Evolutionary conservation across 805 yeast species (phyloP), one percentile per base, ranked within the genome.

Genomic region (Cephaloascus fragrans): DNA sequence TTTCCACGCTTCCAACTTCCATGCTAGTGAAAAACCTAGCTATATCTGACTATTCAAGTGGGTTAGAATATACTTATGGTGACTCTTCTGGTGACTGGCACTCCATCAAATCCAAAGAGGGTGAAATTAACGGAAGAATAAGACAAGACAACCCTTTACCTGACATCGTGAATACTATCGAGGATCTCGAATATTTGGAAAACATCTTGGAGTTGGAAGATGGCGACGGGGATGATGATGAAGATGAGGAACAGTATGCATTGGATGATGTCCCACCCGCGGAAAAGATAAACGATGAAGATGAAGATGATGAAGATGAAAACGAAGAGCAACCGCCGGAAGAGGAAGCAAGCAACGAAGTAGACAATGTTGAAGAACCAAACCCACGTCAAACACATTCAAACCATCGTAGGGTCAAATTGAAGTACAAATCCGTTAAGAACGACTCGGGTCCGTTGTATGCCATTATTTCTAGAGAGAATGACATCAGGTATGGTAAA

Each of bases 1-100:
- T 75, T 51, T 44, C 72, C 3, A 52, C 72, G 19, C 85, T 77
- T 20, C 90, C 93, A 38, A 85, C 77, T 58, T 52, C 76, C 16
- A 81, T 84, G 83, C 51, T 67, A 46, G 68, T 88, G 47, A 64
- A 78, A 51, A 62, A 69, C 3, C 51, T 86, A 32, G 56, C 68
- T 23, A 81, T 84, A n/a, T 51, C 52, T 19, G 77, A 71, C 47
- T 73, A 72, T 50, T 70, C 75, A n/a, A 53, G 70, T 4, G 77
- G 77, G 6, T 40, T 55, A 3, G 51, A 49, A 37, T 71, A 73
- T 49, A 42, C 47, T 20, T 71, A 71, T 48, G 44, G 56, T 4
- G 73, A 68, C 46, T 43, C 45, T 20, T 44, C 61, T 26, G 76
- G 77, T 4, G 37, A 44, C 17, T 60, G 64, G 61, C 41, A 48